Evolutionary conservation across 2,329 filamentous ascomycete species (phyloP), one percentile per base, ranked within the genome.

Genomic region (Cyphellophora attinorum): DNA sequence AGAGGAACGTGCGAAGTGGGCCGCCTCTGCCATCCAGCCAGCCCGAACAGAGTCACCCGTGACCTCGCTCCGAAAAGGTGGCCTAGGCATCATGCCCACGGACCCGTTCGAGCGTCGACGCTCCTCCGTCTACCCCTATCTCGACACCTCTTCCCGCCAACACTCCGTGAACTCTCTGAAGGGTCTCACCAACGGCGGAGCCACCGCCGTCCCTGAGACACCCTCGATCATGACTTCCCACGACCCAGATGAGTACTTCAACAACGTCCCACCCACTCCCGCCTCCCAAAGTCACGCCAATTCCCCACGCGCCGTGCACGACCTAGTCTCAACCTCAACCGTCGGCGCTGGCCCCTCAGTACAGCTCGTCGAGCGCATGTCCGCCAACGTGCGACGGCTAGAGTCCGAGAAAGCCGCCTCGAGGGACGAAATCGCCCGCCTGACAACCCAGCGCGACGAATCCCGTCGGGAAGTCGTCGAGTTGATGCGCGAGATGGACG

Each of bases 301-400:
- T 30, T 56, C 60, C 5, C 51, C 51, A 19, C 77, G 79, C 39
- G 76, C 81, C 5, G 72, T 83, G 39, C 81, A 86, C 47, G 88
- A 94, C 51, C 81, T 93, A 64, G 74, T 91, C 18, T 93, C 85
- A 2, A 83, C 85, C 5, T 93, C 86, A 1, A 95, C 89, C 0
- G 81, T 85, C 6, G 89, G 80, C 1, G 88, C 89, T 0, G 91
- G 91, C 0, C 91, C 91, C 0, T 89, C 82, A 0, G 89, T 98
- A 2, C 89, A 96, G 59, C 74, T 98, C 1, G 88, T 98, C 11
- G 91, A 96, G 61, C 76, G 89, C 34, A 93, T 98, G 85, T 93
- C 84, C 52, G 85, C 88, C 3, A 85, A 86, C 0, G 88, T 98
- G 29, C 81, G 91, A 6, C 76, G 89, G 5, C 68, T 98, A 0